These are phyloP conservation scores for Syzygium aromaticum DNA, from an alignment of 345 rosid species.

Conservation along the genomic window DNA sequence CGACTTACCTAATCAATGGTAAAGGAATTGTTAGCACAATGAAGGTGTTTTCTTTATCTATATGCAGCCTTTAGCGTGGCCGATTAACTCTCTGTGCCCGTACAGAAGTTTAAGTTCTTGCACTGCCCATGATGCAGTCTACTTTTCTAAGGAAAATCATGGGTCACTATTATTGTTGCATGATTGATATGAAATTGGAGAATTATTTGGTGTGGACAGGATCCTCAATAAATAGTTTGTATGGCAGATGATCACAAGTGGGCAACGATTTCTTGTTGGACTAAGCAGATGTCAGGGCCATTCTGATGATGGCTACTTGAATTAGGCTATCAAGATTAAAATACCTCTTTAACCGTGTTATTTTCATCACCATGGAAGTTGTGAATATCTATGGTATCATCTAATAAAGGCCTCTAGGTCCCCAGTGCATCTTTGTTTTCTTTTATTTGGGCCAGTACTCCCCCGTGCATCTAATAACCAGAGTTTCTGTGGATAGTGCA, in stretches of 20 bases:
- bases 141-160: neutral
- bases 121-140: neutral
- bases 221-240: neutral
- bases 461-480: neutral
- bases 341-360: neutral
- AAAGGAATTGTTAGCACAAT: neutral
- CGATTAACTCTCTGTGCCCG: neutral
- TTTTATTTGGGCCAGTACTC: neutral
- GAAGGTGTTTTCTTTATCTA: neutral
- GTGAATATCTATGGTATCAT: neutral
- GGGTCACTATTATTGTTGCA: neutral
- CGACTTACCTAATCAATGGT: neutral
- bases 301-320: neutral
- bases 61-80: neutral
- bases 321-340: neutral
- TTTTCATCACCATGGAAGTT: neutral
- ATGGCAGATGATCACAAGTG: neutral
- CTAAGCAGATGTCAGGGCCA: neutral
- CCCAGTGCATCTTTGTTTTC: neutral
- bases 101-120: neutral
- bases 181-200: neutral
- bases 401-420: neutral
- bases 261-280: neutral
- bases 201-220: neutral
- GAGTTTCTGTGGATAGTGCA: neutral